These are phyloP conservation scores for Teunomyces lycoperdinae DNA, from an alignment of 805 yeast genomes.

Conservation along the genomic window DNA sequence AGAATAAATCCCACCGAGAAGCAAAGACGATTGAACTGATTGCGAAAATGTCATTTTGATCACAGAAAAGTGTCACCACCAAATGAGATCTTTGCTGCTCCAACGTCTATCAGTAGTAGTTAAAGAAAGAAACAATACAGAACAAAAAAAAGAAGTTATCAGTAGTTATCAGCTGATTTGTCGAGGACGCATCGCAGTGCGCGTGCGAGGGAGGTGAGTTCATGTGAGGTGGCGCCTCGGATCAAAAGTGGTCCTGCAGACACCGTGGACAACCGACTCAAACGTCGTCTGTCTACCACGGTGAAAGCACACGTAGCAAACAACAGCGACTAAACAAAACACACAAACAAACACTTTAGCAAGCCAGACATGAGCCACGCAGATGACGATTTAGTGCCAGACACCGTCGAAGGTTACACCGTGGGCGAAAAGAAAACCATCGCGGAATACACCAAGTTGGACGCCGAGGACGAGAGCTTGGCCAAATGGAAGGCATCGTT, in stretches of 20 bases:
- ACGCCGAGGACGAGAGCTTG: conserved; percentile 86
- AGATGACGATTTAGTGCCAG: conserved; percentile 61
- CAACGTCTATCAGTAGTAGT: too few relatives aligned
- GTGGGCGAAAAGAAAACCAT: conserved; percentile 73
- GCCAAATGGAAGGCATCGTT: conserved; percentile 89
- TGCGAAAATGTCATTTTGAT: too few relatives aligned
- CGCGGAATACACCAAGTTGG: conserved; percentile 77
- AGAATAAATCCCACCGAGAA: too few relatives aligned
- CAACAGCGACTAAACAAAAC: background rate
- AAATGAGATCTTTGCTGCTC: too few relatives aligned
- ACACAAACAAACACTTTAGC: background rate
- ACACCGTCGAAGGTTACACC: conserved; percentile 60
- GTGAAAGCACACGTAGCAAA: conserved; percentile 1
- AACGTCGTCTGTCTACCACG: background rate
- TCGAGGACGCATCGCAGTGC: too few relatives aligned
- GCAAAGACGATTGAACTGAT: too few relatives aligned
- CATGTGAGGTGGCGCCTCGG: background rate
- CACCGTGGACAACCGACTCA: background rate
- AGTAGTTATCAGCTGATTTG: too few relatives aligned
- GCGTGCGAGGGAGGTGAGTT: background rate
- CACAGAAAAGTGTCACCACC: too few relatives aligned
- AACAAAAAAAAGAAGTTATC: too few relatives aligned
- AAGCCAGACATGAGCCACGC: conserved; percentile 16
- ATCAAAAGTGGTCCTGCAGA: background rate
- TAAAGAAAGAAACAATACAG: too few relatives aligned